Evolutionary conservation across 1,139 yeast species (phyloP).

Genomic region (Yamadazyma jaroonii): DNA sequence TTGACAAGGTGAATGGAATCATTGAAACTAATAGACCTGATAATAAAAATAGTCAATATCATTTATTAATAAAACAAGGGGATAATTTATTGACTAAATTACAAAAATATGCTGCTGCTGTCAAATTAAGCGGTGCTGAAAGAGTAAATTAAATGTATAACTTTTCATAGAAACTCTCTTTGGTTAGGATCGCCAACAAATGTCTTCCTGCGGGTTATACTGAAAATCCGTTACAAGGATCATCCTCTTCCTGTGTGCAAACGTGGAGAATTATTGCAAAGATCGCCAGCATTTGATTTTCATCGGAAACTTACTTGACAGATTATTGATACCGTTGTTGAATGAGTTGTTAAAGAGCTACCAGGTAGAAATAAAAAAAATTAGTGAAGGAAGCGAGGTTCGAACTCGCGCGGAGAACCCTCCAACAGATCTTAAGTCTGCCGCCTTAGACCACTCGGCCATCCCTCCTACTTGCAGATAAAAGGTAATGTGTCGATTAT

Average conservation of each 20-base stretch:
- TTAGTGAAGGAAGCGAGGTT: conserved; percentile 78
- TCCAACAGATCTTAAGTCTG: conserved; percentile 55
- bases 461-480: conserved; percentile 44
- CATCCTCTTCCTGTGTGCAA: too few species aligned
- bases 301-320: too few species aligned
- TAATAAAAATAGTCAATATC: conserved; percentile 92
- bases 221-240: too few species aligned
- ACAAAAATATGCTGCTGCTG: conserved; percentile 97
- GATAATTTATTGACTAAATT: conserved; percentile 89
- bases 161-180: neutral
- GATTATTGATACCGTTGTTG: too few species aligned
- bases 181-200: neutral
- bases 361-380: conserved; percentile 24
- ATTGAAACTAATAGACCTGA: conserved; percentile 96
- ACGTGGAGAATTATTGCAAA: too few species aligned
- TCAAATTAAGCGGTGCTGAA: conserved; percentile 90
- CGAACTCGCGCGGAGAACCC: conserved; percentile 80
- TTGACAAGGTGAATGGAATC: conserved; percentile 93
- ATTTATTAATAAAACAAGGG: conserved; percentile 84
- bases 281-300: too few species aligned
- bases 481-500: too few species aligned
- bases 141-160: conserved; percentile 33
- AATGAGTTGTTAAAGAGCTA: too few species aligned
- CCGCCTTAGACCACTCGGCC: conserved; percentile 60
- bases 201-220: too few species aligned